Conservation (phyloP, 331 rosid species). For the Malus hybrid region DNA sequence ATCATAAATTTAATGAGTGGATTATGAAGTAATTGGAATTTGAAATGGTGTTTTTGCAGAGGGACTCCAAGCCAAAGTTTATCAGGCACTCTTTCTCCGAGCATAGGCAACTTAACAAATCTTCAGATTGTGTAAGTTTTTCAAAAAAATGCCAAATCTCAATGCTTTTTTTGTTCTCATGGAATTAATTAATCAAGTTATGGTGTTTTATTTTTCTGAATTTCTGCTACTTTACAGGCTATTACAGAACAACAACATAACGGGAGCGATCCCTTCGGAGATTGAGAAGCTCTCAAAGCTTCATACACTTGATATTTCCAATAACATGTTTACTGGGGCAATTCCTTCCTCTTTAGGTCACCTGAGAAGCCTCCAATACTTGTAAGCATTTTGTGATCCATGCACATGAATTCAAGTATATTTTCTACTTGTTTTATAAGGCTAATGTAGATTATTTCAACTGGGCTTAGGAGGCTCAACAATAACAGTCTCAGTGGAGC, state of each 20-base stretch:
- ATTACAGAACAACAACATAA: constrained; percentile 71
- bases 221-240: constrained; percentile 35
- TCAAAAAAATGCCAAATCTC: background rate
- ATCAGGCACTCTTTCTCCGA: constrained; percentile 84
- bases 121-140: constrained; percentile 89
- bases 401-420: background rate
- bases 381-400: constrained; percentile 40
- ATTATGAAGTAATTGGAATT: background rate
- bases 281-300: constrained; percentile 76
- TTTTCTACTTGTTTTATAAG: background rate
- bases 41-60: constrained; percentile 41
- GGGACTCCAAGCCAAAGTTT: constrained; percentile 96
- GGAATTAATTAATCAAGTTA: constrained; percentile 5
- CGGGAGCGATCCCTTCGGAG: constrained; percentile 78
- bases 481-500: constrained; percentile 71
- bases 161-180: constrained; percentile 5
- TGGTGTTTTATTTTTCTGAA: constrained; percentile 3
- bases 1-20: background rate
- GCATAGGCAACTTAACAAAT: constrained; percentile 92
- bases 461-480: constrained; percentile 67
- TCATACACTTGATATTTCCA: constrained; percentile 79
- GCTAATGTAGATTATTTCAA: constrained; percentile 28
- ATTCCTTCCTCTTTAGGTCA: constrained; percentile 60
- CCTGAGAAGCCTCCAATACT: constrained; percentile 63
- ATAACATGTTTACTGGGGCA: constrained; percentile 57